Conservation (phyloP, 768 basidiomycete species). For the Hebeloma cylindrosporum region DNA sequence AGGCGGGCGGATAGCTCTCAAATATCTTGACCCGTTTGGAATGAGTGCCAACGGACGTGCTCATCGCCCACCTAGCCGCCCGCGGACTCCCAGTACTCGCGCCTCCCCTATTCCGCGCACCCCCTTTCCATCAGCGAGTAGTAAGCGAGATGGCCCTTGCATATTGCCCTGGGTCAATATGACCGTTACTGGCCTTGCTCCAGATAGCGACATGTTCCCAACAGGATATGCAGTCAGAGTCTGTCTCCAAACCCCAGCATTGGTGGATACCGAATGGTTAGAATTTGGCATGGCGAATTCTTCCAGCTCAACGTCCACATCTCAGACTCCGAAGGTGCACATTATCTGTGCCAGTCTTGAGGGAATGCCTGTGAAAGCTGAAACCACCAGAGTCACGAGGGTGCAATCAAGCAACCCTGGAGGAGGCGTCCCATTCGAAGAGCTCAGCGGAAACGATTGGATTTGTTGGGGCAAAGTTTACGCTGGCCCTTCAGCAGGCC, state of each 20-base stretch:
- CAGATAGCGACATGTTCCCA: conserved; percentile 29
- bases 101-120: conserved; percentile 26
- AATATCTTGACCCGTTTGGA: conserved; percentile 28
- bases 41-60: conserved; percentile 16
- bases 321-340: conserved; percentile 36
- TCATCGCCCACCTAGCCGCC: conserved; percentile 25
- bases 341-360: conserved; percentile 62
- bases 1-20: conserved; percentile 58
- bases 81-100: conserved; percentile 39
- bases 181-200: conserved; percentile 52
- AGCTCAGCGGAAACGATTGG: conserved; percentile 59
- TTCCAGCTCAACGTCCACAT: conserved; percentile 15
- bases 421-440: conserved; percentile 47
- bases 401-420: conserved; percentile 34
- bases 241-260: conserved; percentile 52
- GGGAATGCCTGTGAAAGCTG: conserved; percentile 62
- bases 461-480: conserved; percentile 64
- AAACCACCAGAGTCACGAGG: conserved; percentile 45
- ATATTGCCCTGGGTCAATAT: conserved; percentile 61
- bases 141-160: conserved; percentile 52
- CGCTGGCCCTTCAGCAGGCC: conserved; percentile 50
- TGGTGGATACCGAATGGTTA: conserved; percentile 67
- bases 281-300: conserved; percentile 69
- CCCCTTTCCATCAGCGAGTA: conserved; percentile 26
- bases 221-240: conserved; percentile 62